Evolutionary conservation across 306 rosid species (phyloP), one percentile per base, ranked within the genome.

Genomic region (Dalbergia cultrata): DNA sequence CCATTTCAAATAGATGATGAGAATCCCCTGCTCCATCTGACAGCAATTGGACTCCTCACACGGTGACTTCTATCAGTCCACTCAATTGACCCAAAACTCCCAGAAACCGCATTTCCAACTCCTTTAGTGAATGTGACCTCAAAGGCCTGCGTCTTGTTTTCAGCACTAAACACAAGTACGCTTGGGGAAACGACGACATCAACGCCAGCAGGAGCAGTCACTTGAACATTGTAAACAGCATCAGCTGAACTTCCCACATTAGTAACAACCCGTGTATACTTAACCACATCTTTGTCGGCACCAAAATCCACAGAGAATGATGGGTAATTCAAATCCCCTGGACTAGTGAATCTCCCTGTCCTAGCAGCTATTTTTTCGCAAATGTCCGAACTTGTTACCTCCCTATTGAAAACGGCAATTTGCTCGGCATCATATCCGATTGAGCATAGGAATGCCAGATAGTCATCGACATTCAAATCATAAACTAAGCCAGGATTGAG

Each of bases 281-380:
- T 95, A 47, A 93, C 86, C 70, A 65, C 13, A 0, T 62, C 84
- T 9, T 56, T 59, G 37, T 17, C 13, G 0, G 64, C 43, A 10
- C 81, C 67, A 68, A 93, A 91, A 39, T 82, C 83, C 71, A 91
- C 93, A 0, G 98, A 41, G 81, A 90, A 90, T 6, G 98, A 91
- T 49, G 99, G 99, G 75, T 95, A 95, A 79, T 95, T 95, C 87
- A 95, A 86, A 85, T 91, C 91, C 12, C 97, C 97, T 0, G 97
- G 95, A 56, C 84, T 87, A 19, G 56, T 19, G 3, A 90, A 82
- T 8, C 44, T 82, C 49, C 85, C 84, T 4, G 74, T 75, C 57
- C 71, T 80, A 50, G 78, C 74, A 13, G 85, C 21, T 57, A 78
- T 67, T 9, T 41, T 76, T 35, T 59, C 78, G 39, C 99, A 95